These are phyloP conservation scores for Nothophaeocryptopus gaeumannii DNA, from an alignment of 2,329 filamentous ascomycete genomes.

Conservation along the genomic window DNA sequence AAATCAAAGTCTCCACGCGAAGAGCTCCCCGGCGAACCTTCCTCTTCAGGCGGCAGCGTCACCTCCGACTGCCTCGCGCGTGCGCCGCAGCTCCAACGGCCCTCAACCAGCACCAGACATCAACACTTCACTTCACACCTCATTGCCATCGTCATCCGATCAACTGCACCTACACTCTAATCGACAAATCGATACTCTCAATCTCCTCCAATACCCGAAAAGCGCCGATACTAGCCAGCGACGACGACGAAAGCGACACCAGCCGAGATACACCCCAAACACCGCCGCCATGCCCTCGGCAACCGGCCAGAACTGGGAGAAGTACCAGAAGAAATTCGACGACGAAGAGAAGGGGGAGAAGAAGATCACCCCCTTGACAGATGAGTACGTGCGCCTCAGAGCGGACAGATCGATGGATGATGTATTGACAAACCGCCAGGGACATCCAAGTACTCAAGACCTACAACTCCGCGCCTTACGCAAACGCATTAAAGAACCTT, in stretches of 20 bases:
- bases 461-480: conserved; percentile 95
- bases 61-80: background rate
- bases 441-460: conserved; percentile 99
- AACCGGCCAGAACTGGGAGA: conserved; percentile 84
- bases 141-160: background rate
- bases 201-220: background rate
- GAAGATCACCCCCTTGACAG: conserved; percentile 95
- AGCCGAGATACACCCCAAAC: background rate
- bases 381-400: conserved; percentile 68
- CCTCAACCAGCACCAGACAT: background rate
- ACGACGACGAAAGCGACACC: background rate
- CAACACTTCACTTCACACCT: background rate
- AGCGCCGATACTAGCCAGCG: background rate
- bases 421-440: conserved; percentile 49
- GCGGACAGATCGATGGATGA: background rate
- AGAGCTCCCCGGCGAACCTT: background rate
- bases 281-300: conserved; percentile 74
- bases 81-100: background rate
- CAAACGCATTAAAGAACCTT: conserved; percentile 88
- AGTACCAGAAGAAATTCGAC: conserved; percentile 95
- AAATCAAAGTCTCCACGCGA: background rate
- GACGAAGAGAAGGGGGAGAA: conserved; percentile 98
- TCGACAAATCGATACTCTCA: background rate
- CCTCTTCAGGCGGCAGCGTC: background rate
- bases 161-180: background rate